Evolutionary conservation across 306 rosid species (phyloP).

Genomic region (Fagus sylvatica): DNA sequence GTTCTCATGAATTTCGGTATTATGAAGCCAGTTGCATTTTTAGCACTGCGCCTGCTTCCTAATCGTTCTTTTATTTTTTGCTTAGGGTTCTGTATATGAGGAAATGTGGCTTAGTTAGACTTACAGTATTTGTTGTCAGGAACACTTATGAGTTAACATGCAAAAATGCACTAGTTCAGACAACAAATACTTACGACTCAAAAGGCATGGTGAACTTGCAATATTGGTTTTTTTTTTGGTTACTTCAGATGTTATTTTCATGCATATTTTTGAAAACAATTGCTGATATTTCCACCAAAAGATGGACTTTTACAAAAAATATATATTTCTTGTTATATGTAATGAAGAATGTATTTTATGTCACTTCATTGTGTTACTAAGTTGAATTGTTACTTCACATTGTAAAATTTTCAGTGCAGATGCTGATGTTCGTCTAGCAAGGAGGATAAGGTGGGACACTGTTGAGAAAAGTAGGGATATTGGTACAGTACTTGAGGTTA

Average conservation of each 20-base stretch:
- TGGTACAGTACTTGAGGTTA: constrained; percentile 93
- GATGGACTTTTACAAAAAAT: not conserved
- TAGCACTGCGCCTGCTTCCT: not conserved
- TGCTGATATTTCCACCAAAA: not conserved
- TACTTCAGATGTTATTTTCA: constrained; percentile 20
- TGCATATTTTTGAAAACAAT: no score
- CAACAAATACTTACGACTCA: no score
- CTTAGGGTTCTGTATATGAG: not conserved
- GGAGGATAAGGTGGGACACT: constrained; percentile 95
- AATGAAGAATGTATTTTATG: not conserved
- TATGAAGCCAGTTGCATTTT: not conserved
- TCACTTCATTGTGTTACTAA: constrained; percentile 30
- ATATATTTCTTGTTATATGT: constrained; percentile 18
- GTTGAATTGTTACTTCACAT: constrained; percentile 64
- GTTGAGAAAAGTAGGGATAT: constrained; percentile 81
- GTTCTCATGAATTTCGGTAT: not conserved
- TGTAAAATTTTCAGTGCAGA: constrained; percentile 94
- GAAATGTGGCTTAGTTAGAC: not conserved
- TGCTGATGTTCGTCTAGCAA: constrained; percentile 99
- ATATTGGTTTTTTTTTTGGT: not conserved
- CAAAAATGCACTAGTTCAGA: not conserved
- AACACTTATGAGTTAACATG: no score
- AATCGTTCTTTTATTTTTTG: not conserved
- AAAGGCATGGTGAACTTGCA: no score
- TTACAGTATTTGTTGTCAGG: not conserved